A percentile compares a stretch with the other conserved stretches of the same genome.
Evolutionary conservation across 805 yeast genomes (phyloP).

Genomic region (Cephaloascus fragrans): DNA sequence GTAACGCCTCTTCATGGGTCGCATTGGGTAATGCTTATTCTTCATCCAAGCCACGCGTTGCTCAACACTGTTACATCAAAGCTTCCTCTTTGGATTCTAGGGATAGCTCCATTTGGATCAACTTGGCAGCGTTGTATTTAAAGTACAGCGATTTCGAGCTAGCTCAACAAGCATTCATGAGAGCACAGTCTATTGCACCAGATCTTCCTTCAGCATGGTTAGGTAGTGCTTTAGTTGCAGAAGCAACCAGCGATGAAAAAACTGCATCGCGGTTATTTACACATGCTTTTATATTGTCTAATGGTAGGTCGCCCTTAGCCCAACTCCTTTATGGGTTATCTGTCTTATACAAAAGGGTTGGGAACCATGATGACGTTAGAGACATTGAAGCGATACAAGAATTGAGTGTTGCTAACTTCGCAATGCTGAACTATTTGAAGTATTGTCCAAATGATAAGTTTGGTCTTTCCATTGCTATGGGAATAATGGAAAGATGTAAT

Average conservation of each 20-base stretch:
- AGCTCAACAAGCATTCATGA: conserved; percentile 60
- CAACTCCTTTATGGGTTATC: conserved; percentile 64
- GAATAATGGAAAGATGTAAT: conserved; percentile 61
- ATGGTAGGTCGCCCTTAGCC: conserved; percentile 61
- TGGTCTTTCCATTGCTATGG: conserved; percentile 47
- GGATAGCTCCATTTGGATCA: conserved; percentile 68
- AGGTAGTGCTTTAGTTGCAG: conserved; percentile 65
- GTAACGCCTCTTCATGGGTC: conserved; percentile 69
- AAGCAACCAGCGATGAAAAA: conserved; percentile 35
- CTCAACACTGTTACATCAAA: conserved; percentile 91
- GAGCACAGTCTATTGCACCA: conserved; percentile 79
- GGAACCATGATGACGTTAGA: conserved; percentile 34
- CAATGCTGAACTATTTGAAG: conserved; percentile 57
- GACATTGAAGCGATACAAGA: conserved; percentile 56
- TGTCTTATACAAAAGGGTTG: conserved; percentile 36
- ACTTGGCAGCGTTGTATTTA: conserved; percentile 70
- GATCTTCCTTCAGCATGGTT: conserved; percentile 71
- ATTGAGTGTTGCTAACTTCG: conserved; percentile 52
- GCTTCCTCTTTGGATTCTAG: conserved; percentile 63
- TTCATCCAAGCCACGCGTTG: conserved; percentile 51
- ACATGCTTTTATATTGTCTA: conserved; percentile 72
- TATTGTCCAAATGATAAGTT: conserved; percentile 46
- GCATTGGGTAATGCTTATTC: conserved; percentile 73
- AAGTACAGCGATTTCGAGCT: conserved; percentile 57
- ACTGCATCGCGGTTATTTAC: conserved; percentile 54